Conservation (phyloP, 768 basidiomycete genomes). For the Boletus huronensis region DNA sequence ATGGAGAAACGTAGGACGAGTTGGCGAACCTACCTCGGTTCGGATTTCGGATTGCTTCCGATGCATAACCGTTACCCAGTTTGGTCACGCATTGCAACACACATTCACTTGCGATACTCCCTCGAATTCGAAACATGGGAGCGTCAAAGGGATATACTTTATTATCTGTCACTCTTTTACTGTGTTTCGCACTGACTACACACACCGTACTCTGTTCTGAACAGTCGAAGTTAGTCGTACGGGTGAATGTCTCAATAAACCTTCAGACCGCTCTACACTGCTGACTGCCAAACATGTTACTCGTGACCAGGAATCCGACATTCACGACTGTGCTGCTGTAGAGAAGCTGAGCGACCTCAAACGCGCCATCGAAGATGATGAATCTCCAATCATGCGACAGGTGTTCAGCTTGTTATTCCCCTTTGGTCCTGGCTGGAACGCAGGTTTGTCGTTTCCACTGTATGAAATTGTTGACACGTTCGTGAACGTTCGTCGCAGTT, state of each 20-base stretch:
- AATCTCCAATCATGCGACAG: conserved; percentile 74
- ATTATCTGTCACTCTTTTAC: conserved; percentile 44
- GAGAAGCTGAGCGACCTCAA: conserved; percentile 57
- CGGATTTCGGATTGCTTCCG: conserved; percentile 28
- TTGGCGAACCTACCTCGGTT: not conserved
- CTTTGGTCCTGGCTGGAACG: conserved; percentile 88
- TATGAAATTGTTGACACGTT: conserved; percentile 13
- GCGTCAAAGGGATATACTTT: conserved; percentile 16
- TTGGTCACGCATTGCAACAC: not conserved
- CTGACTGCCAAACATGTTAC: conserved; percentile 11
- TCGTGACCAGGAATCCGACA: conserved; percentile 39
- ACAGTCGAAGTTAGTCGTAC: conserved; percentile 26
- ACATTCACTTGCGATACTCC: conserved; percentile 1
- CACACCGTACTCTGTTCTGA: conserved; percentile 19
- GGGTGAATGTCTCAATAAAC: conserved; percentile 24
- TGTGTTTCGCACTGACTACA: conserved; percentile 25
- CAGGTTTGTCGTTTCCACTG: conserved; percentile 37
- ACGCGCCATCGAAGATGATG: conserved; percentile 52
- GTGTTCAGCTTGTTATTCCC: conserved; percentile 83
- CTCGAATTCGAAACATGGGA: conserved; percentile 18
- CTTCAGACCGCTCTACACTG: not conserved
- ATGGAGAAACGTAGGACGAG: not conserved
- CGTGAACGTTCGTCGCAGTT: conserved; percentile 39
- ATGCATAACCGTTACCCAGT: not conserved
- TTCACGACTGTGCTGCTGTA: conserved; percentile 40